A percentile compares a stretch with the other conserved stretches of the same genome.
Conservation (phyloP, 495 filamentous ascomycete species). For the Annulohypoxylon moriforme region DNA sequence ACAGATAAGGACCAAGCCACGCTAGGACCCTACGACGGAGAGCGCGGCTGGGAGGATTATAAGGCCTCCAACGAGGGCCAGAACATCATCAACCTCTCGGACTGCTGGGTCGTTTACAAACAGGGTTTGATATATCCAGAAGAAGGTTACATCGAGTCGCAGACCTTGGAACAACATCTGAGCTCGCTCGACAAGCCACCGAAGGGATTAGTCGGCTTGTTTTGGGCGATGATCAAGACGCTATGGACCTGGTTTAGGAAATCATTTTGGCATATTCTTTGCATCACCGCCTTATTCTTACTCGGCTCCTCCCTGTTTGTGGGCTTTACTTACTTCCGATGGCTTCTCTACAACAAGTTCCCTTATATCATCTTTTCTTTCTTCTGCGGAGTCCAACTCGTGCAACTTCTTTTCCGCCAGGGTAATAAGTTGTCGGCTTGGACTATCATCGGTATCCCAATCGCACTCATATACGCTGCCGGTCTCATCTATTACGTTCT, state of each 20-base stretch:
- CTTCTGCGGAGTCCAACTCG: neutral
- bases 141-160: neutral
- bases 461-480: neutral
- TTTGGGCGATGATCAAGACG: neutral
- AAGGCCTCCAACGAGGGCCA: constrained; percentile 35
- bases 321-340: neutral
- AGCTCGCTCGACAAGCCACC: neutral
- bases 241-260: neutral
- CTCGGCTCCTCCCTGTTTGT: neutral
- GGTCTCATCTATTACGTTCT: neutral
- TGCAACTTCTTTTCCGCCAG: neutral
- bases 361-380: neutral
- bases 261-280: constrained; percentile 20
- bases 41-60: neutral
- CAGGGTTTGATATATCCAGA: constrained; percentile 42
- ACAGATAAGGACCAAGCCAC: constrained; percentile 19
- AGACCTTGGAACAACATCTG: constrained; percentile 36
- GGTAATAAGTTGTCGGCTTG: neutral
- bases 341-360: neutral
- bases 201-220: constrained; percentile 1
- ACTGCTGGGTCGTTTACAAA: constrained; percentile 53
- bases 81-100: constrained; percentile 40
- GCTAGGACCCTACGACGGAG: neutral
- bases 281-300: neutral
- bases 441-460: neutral